These are phyloP conservation scores for Fistulinella prunicolor DNA, from an alignment of 768 basidiomycete genomes.

Conservation along the genomic window DNA sequence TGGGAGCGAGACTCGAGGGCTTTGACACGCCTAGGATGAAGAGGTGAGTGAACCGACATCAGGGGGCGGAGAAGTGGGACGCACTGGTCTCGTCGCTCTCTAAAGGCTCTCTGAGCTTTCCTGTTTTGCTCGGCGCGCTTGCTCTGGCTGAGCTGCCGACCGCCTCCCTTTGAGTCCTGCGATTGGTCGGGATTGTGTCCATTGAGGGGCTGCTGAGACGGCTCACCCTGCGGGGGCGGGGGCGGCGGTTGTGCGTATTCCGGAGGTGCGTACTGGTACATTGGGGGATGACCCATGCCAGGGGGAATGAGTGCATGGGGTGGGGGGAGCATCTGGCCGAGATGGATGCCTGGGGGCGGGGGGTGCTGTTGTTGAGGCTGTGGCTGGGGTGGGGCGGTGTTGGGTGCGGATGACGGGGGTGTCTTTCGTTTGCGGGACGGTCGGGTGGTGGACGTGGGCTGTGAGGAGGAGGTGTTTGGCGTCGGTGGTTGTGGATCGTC, in stretches of 20 bases:
- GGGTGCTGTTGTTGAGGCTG: constrained; percentile 33
- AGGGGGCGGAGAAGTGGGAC: constrained; percentile 21
- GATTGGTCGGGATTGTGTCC: constrained; percentile 12
- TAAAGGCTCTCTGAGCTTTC: constrained; percentile 89
- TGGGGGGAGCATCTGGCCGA: constrained; percentile 55
- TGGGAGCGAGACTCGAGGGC: constrained; percentile 83
- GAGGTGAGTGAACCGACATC: constrained; percentile 13
- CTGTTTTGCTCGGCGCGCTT: constrained; percentile 94
- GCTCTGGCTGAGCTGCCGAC: constrained; percentile 67
- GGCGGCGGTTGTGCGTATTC: constrained; percentile 31
- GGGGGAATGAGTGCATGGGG: constrained; percentile 51
- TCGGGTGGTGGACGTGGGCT: constrained; percentile 21
- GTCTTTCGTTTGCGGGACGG: constrained; percentile 64
- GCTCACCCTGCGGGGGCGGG: constrained; percentile 20
- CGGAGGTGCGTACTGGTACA: constrained; percentile 36
- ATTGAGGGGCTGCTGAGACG: constrained; percentile 28
- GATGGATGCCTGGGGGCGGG: constrained; percentile 35
- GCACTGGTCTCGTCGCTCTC: constrained; percentile 87
- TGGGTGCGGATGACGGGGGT: constrained; percentile 41
- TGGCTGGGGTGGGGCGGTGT: constrained; percentile 19
- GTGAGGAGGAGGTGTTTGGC: constrained; percentile 16
- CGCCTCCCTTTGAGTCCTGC: constrained; percentile 24
- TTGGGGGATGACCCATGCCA: constrained; percentile 28
- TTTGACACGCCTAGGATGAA: constrained; percentile 68
- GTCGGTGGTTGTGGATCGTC: constrained; percentile 43